A percentile compares a stretch with the other conserved stretches of the same genome.
phyloP scores from a whole-genome alignment of 768 basidiomycete species.

The Hirschioporus abietinus region DNA sequence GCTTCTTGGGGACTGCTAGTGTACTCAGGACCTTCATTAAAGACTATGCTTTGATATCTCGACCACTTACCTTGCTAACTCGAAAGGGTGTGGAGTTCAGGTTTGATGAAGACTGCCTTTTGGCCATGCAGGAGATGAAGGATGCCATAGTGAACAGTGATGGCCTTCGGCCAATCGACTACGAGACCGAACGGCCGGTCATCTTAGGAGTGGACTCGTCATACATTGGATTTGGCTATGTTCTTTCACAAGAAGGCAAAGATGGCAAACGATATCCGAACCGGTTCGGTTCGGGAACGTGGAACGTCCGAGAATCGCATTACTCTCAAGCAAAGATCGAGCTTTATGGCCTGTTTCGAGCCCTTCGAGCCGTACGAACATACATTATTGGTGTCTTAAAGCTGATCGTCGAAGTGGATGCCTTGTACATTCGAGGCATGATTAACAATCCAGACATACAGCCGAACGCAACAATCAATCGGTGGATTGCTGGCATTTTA shows the following conservation, averaged over 20 bases:
- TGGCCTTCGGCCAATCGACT: slow-evolving; percentile 13
- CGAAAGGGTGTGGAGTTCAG: slow-evolving; percentile 23
- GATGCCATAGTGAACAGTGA: slow-evolving; percentile 12
- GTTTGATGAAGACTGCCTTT: slow-evolving; percentile 12
- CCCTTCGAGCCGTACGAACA: slow-evolving; percentile 7
- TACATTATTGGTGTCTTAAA: slow-evolving; percentile 26
- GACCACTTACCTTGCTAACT: slow-evolving; percentile 22
- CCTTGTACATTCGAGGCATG: slow-evolving; percentile 34
- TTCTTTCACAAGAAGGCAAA: slow-evolving; percentile 21
- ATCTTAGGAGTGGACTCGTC: slow-evolving; percentile 21
- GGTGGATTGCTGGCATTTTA: slow-evolving; percentile 15
- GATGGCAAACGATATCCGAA: slow-evolving; percentile 21
- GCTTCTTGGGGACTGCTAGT: slow-evolving; percentile 26
- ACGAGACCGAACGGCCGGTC: slow-evolving; percentile 7
- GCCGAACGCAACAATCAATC: slow-evolving; percentile 14
- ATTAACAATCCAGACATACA: slow-evolving; percentile 21
- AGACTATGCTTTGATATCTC: slow-evolving; percentile 17
- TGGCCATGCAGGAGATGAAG: slow-evolving; percentile 21
- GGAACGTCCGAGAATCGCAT: slow-evolving; percentile 28
- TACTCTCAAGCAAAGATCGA: slow-evolving; percentile 31
- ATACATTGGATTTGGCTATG: slow-evolving; percentile 12
- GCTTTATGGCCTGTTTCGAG: slow-evolving; percentile 13
- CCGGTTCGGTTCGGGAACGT: slow-evolving; percentile 32
- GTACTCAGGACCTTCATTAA: slow-evolving; percentile 26
- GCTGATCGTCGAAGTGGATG: slow-evolving; percentile 33